These are phyloP conservation scores for Nakazawaea anatomiae DNA, from an alignment of 805 yeast genomes.

Conservation along the genomic window DNA sequence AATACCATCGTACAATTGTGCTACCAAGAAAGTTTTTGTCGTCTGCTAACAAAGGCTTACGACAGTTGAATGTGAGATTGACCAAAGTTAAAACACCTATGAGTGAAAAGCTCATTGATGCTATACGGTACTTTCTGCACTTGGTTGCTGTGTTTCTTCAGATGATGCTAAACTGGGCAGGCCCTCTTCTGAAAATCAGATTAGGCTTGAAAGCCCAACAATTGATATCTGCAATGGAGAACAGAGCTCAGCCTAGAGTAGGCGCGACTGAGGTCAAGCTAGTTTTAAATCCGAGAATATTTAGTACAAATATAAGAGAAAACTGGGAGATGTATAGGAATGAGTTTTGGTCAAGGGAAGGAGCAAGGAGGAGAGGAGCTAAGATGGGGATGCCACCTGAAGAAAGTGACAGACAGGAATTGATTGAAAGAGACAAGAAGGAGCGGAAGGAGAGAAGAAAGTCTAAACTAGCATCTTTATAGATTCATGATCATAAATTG, in stretches of 20 bases:
- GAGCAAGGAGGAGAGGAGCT: conserved; percentile 44
- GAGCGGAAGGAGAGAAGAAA: conserved; percentile 35
- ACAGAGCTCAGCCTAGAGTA: conserved; percentile 49
- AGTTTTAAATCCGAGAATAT: conserved; percentile 74
- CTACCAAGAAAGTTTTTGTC: conserved; percentile 73
- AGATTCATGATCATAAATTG: neutral
- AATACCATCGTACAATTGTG: conserved; percentile 79
- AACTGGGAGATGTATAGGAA: conserved; percentile 93
- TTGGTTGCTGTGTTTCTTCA: neutral
- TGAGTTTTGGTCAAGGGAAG: conserved; percentile 90
- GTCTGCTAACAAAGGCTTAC: conserved; percentile 82
- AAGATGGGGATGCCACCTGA: conserved; percentile 9
- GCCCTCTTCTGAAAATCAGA: conserved; percentile 7
- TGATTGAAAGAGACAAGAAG: conserved; percentile 30
- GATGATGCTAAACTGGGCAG: neutral
- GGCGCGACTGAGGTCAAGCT: conserved; percentile 79
- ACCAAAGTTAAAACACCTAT: conserved; percentile 50
- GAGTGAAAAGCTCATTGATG: conserved; percentile 30
- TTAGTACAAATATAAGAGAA: conserved; percentile 77
- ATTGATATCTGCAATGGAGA: conserved; percentile 15
- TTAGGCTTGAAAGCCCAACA: conserved; percentile 1
- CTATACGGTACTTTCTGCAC: neutral
- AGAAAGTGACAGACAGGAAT: conserved; percentile 20
- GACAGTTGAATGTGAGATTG: conserved; percentile 74
- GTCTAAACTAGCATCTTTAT: conserved; percentile 13